Conservation (phyloP, 371 early-diverging fungal species). For the Cokeromyces recurvatus region DNA sequence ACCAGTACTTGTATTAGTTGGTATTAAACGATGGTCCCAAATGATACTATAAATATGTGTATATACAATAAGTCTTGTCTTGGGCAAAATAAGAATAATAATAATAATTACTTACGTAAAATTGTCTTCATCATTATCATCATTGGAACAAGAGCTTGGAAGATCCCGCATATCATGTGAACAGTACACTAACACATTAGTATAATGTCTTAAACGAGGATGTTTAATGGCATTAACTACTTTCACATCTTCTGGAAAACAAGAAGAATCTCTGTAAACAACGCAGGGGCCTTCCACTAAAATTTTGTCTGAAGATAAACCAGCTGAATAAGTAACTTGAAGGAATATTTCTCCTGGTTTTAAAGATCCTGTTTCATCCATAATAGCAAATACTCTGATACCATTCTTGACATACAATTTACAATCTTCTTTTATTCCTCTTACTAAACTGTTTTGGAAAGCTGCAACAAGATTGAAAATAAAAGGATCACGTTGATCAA, state of each 20-base stretch:
- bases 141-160: constrained; percentile 71
- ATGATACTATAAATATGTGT: constrained; percentile 33
- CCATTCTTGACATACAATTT: constrained; percentile 57
- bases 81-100: no score
- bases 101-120: constrained; percentile 35
- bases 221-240: constrained; percentile 59
- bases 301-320: constrained; percentile 3
- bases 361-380: constrained; percentile 70
- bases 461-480: constrained; percentile 45
- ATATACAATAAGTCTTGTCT: background rate
- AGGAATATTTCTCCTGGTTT: constrained; percentile 63
- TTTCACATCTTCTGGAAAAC: constrained; percentile 78
- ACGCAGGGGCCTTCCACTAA: constrained; percentile 45
- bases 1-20: background rate
- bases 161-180: constrained; percentile 60
- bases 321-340: constrained; percentile 17
- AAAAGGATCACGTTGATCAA: constrained; percentile 46
- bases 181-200: constrained; percentile 77
- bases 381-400: constrained; percentile 60
- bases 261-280: constrained; percentile 60
- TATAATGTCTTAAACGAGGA: constrained; percentile 48
- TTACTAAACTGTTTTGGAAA: constrained; percentile 42
- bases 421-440: constrained; percentile 53
- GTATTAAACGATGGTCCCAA: constrained; percentile 64
- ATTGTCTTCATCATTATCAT: constrained; percentile 79